Evolutionary conservation across 306 rosid species (phyloP), one percentile per base, ranked within the genome.

Genomic region (Fagus crenata): DNA sequence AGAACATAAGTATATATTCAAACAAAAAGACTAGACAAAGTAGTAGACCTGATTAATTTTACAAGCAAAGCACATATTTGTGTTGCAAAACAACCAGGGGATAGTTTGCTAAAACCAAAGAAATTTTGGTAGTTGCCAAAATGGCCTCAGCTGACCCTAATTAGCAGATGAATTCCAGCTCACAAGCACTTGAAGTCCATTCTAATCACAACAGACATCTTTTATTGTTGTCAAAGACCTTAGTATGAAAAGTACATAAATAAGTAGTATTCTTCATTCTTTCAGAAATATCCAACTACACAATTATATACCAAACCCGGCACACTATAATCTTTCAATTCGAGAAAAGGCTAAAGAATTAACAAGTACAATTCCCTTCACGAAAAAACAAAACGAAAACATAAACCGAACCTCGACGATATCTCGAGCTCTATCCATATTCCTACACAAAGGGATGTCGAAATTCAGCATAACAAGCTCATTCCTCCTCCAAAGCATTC

Each of bases 391-490:
- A 12, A 22, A 5, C 42, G 53, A 1, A 54, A 28, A 35, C 40
- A 73, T 56, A 75, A 75, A 81, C 43, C 83, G 43, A 75, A 93
- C 98, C 97, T 91, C 92, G n/a, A 91, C 76, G 73, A 93, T 91
- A 81, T 93, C 93, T 53, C 83, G 86, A 40, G 98, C 98, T 90
- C 98, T 89, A 80, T 87, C 93, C 96, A 93, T 90, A 78, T 93
- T 93, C 85, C 79, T 43, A 88, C 90, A 83, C 58, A 93, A 84
- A 76, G 98, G 98, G 75, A 90, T 70, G 67, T 86, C 92, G 67
- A 91, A 91, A 78, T 86, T 90, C 69, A 91, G 70, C 98, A 91
- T 88, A 60, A 84, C 97, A 81, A 93, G 97, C 75, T 93, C 98
- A 85, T 75, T 87, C 33, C 69, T 81, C 75, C 74, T 89, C 98